Percentiles rank a stretch among this genome's conserved stretches.
phyloP scores from a whole-genome alignment of 2,329 filamentous ascomycete genomes.

The Microdochium paspali region DNA sequence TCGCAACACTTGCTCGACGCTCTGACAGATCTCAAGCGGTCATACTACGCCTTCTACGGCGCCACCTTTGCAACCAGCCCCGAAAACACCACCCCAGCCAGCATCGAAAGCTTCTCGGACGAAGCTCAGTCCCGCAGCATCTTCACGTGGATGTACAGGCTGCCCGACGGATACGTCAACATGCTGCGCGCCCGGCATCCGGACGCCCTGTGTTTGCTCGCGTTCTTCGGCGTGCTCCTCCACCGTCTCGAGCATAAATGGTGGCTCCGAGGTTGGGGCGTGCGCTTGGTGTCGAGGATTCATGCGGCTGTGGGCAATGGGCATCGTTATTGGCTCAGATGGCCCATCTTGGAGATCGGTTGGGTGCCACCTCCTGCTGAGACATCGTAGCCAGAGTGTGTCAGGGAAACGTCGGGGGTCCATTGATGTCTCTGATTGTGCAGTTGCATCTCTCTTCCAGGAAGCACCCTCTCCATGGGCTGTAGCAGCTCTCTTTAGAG shows the following conservation, averaged over 20 bases:
- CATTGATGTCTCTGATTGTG: too few relatives aligned
- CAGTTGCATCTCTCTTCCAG: too few relatives aligned
- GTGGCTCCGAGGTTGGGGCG: constrained; percentile 18
- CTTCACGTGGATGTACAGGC: constrained; percentile 13
- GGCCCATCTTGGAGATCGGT: constrained; percentile 18
- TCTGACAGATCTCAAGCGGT: constrained; percentile 9
- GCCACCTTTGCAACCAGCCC: not conserved
- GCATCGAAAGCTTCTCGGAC: constrained; percentile 4
- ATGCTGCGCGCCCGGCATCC: constrained; percentile 10
- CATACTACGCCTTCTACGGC: constrained; percentile 9
- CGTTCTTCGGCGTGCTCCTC: constrained; percentile 18
- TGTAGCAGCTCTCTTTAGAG: too few relatives aligned
- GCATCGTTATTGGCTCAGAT: constrained; percentile 17
- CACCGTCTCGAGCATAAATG: constrained; percentile 16
- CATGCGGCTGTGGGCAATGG: constrained; percentile 13
- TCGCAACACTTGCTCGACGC: constrained; percentile 1
- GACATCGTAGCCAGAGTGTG: too few relatives aligned
- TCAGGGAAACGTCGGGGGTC: too few relatives aligned
- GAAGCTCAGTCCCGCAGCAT: constrained; percentile 10
- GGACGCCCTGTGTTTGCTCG: constrained; percentile 14
- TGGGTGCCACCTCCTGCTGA: constrained; percentile 11
- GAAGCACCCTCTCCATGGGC: too few relatives aligned
- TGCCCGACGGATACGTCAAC: constrained; percentile 9
- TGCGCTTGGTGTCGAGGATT: constrained; percentile 16
- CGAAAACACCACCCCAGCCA: too few relatives aligned